Percentiles rank a stretch among this genome's conserved stretches.
Evolutionary conservation across 2,329 filamentous ascomycete genomes (phyloP).

Genomic region (Fusarium nurragi): DNA sequence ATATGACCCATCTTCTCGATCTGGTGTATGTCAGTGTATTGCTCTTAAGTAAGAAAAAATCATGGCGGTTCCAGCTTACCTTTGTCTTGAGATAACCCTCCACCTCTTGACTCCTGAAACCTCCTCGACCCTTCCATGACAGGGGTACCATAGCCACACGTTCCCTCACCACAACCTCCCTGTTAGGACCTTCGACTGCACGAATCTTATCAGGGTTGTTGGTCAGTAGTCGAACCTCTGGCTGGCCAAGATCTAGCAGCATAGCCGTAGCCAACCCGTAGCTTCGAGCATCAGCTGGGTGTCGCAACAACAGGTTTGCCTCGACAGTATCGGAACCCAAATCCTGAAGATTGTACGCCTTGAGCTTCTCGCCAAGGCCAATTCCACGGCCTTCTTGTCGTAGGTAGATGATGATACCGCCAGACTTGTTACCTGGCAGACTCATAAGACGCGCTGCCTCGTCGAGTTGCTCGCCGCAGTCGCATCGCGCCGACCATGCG

Average conservation of each 20-base stretch:
- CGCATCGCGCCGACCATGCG: slow-evolving; percentile 96
- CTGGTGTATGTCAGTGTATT: slow-evolving; percentile 54
- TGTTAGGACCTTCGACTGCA: slow-evolving; percentile 89
- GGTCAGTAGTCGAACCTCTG: slow-evolving; percentile 83
- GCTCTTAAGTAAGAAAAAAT: too few relatives aligned
- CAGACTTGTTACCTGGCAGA: slow-evolving; percentile 67
- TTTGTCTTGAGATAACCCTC: slow-evolving; percentile 96
- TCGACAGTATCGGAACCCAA: slow-evolving; percentile 97
- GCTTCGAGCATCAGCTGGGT: slow-evolving; percentile 92
- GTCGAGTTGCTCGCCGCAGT: slow-evolving; percentile 97
- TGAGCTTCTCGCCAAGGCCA: slow-evolving; percentile 92
- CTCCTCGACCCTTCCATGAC: slow-evolving; percentile 87
- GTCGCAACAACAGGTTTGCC: slow-evolving; percentile 88
- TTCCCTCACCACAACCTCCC: slow-evolving; percentile 88
- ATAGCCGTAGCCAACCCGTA: slow-evolving; percentile 98
- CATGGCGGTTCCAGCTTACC: slow-evolving; percentile 60
- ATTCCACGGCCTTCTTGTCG: slow-evolving; percentile 97
- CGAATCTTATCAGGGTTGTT: slow-evolving; percentile 98
- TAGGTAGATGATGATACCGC: slow-evolving; percentile 94
- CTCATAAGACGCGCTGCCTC: slow-evolving; percentile 96
- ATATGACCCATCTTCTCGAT: slow-evolving; percentile 91
- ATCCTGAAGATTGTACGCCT: slow-evolving; percentile 98
- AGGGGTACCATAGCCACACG: slow-evolving; percentile 94
- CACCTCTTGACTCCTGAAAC: slow-evolving; percentile 87
- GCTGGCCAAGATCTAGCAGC: slow-evolving; percentile 83